Evolutionary conservation across 192 early-diverging fungal species (phyloP), one percentile per base, ranked within the genome.

Genomic region (Endogone sp.): DNA sequence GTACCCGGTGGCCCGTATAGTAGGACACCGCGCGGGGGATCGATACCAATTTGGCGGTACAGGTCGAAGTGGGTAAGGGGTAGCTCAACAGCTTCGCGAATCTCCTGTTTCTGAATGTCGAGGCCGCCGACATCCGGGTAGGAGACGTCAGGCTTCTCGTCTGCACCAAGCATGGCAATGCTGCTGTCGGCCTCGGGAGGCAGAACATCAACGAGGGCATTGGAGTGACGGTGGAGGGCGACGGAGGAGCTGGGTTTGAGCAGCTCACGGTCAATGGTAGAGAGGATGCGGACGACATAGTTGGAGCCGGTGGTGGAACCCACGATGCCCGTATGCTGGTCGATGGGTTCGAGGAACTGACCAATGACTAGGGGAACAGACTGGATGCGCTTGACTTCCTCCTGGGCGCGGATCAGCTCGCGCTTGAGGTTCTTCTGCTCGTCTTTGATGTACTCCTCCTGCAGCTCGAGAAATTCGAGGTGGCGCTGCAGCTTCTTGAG

Each of bases 371-470:
- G 84, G 20, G 98, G 98, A 16, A 99, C 96, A 2, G 96, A 95
- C 74, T 96, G 90, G 69, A 99, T 98, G 61, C 98, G 89, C 82
- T 98, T 98, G 29, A 99, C 96, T 79, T 99, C 95, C 71, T 97
- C 96, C 77, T 95, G 92, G 25, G 97, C 95, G 30, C 94, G 89
- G 56, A 97, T 83, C 62, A 99, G 83, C 73, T 99, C 97, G 56
- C 93, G 84, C 75, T 97, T 95, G 63, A 99, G 73, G 79, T 98
- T 96, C 82, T 95, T 94, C 84, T 96, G 94, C 79, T 99, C 96
- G 73, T 97, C 95, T 82, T 97, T 97, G 79, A 99, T 99, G 79
- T 98, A 99, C 78, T 98, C 96, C 76, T 99, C 96, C 82, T 99
- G 96, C 27, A 99, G 82, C 62, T 95, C 91, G 55, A 99, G 81